Base-by-base conservation (phyloP, 441 rosid species). In the Adansonia grandidieri region DNA sequence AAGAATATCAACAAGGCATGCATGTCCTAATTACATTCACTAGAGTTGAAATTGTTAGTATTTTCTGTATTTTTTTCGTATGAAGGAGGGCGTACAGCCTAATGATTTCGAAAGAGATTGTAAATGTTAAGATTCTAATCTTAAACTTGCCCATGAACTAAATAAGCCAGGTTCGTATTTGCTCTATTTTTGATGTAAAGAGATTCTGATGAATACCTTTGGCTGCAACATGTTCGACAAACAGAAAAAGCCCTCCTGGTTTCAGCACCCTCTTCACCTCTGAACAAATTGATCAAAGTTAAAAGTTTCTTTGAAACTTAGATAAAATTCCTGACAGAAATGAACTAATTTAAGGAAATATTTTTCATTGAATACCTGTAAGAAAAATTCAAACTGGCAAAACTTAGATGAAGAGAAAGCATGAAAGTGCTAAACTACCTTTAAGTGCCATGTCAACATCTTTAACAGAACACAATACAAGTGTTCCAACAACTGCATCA, bases 191-290 rank as follows among this genome's bases (percentile, higher is more conserved):
- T 7, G 0, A 44, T 54, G 50, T 22, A 50, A 50, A 8, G 40
- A 40, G 57, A 1, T 50, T 69, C 2, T 61, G 79, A 19, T 42
- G 54, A 0, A 37, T 84, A 93, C 98, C 98, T 88, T 91, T 78
- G 2, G 98, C 98, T 57, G 97, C 96, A 74, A 92, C 94, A 80
- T 96, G 98, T 84, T 96, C 99, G 72, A 94, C 89, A 74, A 96
- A 94, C 53, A 94, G 6, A 82, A 89, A 96, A 67, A 79, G 57
- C 77, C 97, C 98, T 17, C 94, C 94, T 1, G 97, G 98, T 85
- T 84, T 96, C 51, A 96, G 85, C 84, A 93, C 89, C 83, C 98
- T 86, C 85, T 85, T 89, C 65, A 94, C 85, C 90, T 96, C 99
- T 96, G 79, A 42, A 81, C 32, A 77, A 40, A 13, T 56, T 72